Percentiles rank a stretch among this genome's conserved stretches.
Evolutionary conservation across 768 basidiomycete species (phyloP).

Genomic region (Boletus fagicola): DNA sequence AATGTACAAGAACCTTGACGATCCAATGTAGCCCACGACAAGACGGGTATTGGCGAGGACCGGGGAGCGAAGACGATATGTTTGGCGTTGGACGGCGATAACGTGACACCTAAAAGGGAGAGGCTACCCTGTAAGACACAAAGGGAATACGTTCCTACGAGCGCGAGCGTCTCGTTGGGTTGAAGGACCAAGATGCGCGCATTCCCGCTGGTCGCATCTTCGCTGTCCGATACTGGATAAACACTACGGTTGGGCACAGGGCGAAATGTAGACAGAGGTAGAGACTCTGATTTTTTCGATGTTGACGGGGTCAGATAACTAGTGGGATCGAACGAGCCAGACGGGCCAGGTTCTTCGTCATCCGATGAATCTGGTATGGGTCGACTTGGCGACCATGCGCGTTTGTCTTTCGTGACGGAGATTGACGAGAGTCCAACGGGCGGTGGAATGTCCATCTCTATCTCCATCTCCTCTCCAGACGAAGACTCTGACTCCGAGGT

Average conservation of each 20-base stretch:
- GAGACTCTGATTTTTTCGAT: conserved; percentile 15
- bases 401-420: conserved; percentile 23
- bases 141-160: conserved; percentile 68
- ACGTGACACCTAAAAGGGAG: conserved; percentile 52
- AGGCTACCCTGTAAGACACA: conserved; percentile 63
- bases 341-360: conserved; percentile 35
- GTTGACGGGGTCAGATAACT: background rate
- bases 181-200: conserved; percentile 45
- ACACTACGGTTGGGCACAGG: conserved; percentile 45
- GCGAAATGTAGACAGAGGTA: conserved; percentile 48
- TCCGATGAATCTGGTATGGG: conserved; percentile 49
- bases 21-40: conserved; percentile 31
- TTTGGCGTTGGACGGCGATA: conserved; percentile 38
- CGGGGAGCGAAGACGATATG: conserved; percentile 73
- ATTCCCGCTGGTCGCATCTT: conserved; percentile 1
- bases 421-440: conserved; percentile 12
- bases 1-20: conserved; percentile 13
- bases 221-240: conserved; percentile 3
- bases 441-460: conserved; percentile 16
- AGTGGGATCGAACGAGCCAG: conserved; percentile 1
- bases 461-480: conserved; percentile 26
- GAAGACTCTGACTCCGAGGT: conserved; percentile 31
- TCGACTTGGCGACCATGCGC: conserved; percentile 62
- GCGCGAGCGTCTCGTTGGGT: conserved; percentile 51
- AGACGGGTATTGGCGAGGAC: conserved; percentile 70